These are phyloP conservation scores for Brassica juncea DNA, from an alignment of 345 rosid species.

Conservation along the genomic window DNA sequence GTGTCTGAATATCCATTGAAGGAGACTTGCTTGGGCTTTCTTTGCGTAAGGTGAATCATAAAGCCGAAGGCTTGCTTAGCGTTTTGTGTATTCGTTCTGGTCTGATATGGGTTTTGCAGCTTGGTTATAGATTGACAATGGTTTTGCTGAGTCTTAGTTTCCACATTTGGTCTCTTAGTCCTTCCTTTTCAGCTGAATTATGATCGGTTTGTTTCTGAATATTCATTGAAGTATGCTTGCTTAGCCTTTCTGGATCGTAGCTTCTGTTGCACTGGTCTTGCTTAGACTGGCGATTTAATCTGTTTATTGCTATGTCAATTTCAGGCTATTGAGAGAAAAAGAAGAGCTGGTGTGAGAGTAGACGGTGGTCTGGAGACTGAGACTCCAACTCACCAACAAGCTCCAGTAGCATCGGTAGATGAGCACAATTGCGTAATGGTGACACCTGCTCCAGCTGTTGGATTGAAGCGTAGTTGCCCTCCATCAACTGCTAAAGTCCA, in stretches of 20 bases:
- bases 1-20: not conserved
- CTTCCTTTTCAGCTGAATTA: not conserved
- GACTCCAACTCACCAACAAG: conserved; percentile 43
- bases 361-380: conserved; percentile 49
- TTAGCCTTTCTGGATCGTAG: not conserved
- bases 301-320: not conserved
- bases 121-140: conserved; percentile 2
- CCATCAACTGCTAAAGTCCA: conserved; percentile 53
- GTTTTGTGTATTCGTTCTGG: not conserved
- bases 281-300: conserved; percentile 12
- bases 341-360: conserved; percentile 54
- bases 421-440: conserved; percentile 40
- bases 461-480: conserved; percentile 46
- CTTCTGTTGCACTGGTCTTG: conserved; percentile 3
- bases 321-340: conserved; percentile 78
- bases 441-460: conserved; percentile 55
- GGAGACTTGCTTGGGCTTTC: conserved; percentile 13
- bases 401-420: conserved; percentile 45
- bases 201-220: not conserved
- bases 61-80: not conserved
- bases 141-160: not conserved
- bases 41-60: not conserved
- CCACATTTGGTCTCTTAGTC: not conserved
- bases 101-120: conserved; percentile 20
- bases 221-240: conserved; percentile 19